These are phyloP conservation scores for Lachnellula arida DNA, from an alignment of 2,329 filamentous ascomycete species.

Conservation along the genomic window DNA sequence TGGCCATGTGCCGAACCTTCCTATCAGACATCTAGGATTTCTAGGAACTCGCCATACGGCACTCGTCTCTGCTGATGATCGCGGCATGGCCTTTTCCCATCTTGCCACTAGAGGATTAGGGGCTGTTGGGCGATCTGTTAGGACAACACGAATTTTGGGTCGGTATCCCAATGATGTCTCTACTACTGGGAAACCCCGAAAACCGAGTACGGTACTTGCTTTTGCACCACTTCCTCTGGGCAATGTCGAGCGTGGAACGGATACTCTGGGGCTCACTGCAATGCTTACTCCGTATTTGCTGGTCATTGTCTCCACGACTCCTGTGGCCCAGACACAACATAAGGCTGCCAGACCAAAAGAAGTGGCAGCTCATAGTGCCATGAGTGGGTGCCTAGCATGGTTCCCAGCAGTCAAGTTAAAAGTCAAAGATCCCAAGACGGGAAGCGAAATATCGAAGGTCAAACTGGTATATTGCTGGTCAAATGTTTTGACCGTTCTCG, in stretches of 20 bases:
- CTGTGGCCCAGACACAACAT: constrained; percentile 92
- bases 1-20: constrained; percentile 73
- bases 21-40: constrained; percentile 89
- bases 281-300: constrained; percentile 93
- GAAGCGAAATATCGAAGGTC: constrained; percentile 67
- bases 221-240: constrained; percentile 88
- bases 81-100: constrained; percentile 97
- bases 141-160: constrained; percentile 84
- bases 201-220: constrained; percentile 90
- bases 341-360: constrained; percentile 91
- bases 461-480: constrained; percentile 99
- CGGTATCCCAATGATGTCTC: constrained; percentile 73
- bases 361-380: constrained; percentile 78
- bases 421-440: constrained; percentile 60
- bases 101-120: constrained; percentile 88
- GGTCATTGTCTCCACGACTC: constrained; percentile 95
- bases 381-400: constrained; percentile 94
- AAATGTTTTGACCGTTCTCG: constrained; percentile 89
- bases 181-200: constrained; percentile 61
- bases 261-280: constrained; percentile 84
- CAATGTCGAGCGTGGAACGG: constrained; percentile 87
- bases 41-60: constrained; percentile 90
- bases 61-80: constrained; percentile 88
- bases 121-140: constrained; percentile 77
- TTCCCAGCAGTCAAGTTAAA: constrained; percentile 95